phyloP scores from a whole-genome alignment of 306 rosid genomes.

The Sicyos edulis region DNA sequence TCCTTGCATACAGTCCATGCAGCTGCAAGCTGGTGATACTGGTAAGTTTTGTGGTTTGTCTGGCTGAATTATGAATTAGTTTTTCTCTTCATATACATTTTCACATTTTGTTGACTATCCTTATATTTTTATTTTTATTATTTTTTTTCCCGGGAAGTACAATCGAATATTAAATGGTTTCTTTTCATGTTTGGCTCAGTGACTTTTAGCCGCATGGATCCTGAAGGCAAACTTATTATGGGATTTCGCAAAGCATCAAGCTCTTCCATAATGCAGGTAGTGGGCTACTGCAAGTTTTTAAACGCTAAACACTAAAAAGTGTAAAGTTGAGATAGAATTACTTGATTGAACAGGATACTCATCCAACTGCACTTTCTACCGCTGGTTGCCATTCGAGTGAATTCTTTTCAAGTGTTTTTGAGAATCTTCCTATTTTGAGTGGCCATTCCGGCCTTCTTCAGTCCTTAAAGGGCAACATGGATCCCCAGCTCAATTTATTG shows the following conservation, averaged over 20 bases:
- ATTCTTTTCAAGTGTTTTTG: conserved; percentile 78
- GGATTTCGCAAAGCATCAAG: conserved; percentile 87
- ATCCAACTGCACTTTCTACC: conserved; percentile 63
- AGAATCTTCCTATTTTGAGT: conserved; percentile 85
- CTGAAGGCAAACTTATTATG: conserved; percentile 97
- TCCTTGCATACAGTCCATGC: conserved; percentile 99
- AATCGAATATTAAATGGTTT: background rate
- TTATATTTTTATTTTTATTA: too few species aligned
- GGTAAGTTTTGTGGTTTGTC: conserved; percentile 42
- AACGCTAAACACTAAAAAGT: conserved; percentile 31
- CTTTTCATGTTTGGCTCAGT: conserved; percentile 41
- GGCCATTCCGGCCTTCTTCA: conserved; percentile 95
- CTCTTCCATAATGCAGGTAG: conserved; percentile 74
- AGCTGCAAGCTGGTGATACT: conserved; percentile 98
- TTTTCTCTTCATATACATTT: background rate
- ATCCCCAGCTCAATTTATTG: conserved; percentile 57
- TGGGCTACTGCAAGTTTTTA: conserved; percentile 32
- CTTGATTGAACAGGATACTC: conserved; percentile 69
- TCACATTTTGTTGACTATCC: background rate
- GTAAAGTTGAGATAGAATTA: conserved; percentile 37
- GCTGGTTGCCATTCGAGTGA: conserved; percentile 82
- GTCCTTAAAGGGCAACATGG: conserved; percentile 77
- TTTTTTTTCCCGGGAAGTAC: conserved; percentile 1
- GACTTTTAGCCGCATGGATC: conserved; percentile 98
- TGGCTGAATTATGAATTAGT: conserved; percentile 1